These are phyloP conservation scores for Pyrenula massariospora DNA, from an alignment of 495 filamentous ascomycete genomes.

Conservation along the genomic window DNA sequence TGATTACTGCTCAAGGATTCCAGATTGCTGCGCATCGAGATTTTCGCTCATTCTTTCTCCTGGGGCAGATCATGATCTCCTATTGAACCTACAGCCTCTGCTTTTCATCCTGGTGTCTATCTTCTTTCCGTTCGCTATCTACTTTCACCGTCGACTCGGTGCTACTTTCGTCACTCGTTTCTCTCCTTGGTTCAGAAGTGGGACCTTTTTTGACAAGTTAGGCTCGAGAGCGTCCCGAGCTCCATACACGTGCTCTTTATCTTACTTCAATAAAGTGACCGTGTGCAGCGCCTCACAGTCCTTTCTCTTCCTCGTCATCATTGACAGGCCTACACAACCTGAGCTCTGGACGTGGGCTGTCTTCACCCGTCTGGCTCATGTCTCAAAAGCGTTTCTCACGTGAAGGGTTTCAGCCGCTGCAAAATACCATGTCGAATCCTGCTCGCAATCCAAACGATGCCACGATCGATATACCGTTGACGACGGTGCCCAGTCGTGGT, in stretches of 20 bases:
- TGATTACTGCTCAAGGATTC: neutral
- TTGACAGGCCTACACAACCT: neutral
- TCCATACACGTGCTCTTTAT: neutral
- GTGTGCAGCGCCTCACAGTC: neutral
- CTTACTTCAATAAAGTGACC: neutral
- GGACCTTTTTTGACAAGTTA: too few relatives aligned
- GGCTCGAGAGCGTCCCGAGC: neutral
- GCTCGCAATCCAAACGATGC: constrained; percentile 36
- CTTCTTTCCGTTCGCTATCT: neutral
- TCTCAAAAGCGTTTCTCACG: constrained; percentile 1
- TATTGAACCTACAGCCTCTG: too few relatives aligned
- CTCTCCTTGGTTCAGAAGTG: too few relatives aligned
- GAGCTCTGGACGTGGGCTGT: neutral
- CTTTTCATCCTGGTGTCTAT: neutral
- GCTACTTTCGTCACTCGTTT: neutral
- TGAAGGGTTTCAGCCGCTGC: neutral
- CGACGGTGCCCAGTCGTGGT: constrained; percentile 25
- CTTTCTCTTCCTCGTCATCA: neutral
- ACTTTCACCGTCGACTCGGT: neutral
- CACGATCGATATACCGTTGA: constrained; percentile 48
- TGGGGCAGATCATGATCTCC: neutral
- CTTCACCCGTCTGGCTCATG: neutral
- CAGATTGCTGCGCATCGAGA: neutral
- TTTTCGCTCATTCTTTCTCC: neutral
- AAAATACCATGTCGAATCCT: constrained; percentile 13